These are phyloP conservation scores for Zygoascus ofunaensis DNA, from an alignment of 805 yeast genomes.

Conservation along the genomic window DNA sequence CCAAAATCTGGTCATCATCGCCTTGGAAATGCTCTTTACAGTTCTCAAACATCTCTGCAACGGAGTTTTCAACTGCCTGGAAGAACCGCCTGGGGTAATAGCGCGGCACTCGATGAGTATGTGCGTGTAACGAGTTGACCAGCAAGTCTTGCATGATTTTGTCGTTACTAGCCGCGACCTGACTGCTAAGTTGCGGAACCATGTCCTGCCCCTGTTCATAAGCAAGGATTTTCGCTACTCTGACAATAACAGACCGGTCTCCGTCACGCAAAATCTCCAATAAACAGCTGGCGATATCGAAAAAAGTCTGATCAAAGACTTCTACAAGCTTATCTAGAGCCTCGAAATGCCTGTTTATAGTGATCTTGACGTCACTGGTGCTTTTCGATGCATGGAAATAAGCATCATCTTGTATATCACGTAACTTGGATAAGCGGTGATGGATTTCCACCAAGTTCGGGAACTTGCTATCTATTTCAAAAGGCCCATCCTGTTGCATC, in stretches of 20 bases:
- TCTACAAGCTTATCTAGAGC: conserved; percentile 42
- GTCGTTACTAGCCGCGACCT: conserved; percentile 19
- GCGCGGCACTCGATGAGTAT: conserved; percentile 33
- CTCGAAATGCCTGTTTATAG: conserved; percentile 47
- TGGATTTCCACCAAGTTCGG: conserved; percentile 59
- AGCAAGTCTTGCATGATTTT: conserved; percentile 23
- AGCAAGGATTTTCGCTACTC: conserved; percentile 69
- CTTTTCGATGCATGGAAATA: conserved; percentile 42
- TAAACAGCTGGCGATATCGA: conserved; percentile 58
- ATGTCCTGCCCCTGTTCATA: conserved; percentile 73
- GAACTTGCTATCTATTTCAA: conserved; percentile 36
- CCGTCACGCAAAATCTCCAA: conserved; percentile 64
- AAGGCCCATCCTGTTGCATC: conserved; percentile 41
- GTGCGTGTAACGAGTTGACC: background rate
- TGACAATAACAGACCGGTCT: conserved; percentile 57
- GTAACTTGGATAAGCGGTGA: conserved; percentile 54
- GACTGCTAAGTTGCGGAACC: conserved; percentile 32
- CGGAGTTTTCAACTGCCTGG: conserved; percentile 47
- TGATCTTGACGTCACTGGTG: conserved; percentile 58
- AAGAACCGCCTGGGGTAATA: conserved; percentile 56
- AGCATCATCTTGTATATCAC: conserved; percentile 74
- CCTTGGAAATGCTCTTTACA: conserved; percentile 45
- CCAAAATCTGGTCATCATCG: conserved; percentile 48
- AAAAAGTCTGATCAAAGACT: conserved; percentile 51
- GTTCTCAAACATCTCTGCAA: conserved; percentile 57